A percentile compares a stretch with the other conserved stretches of the same genome.
phyloP scores from a whole-genome alignment of 176 grass and related monocot species.

The Eragrostis curvula region DNA sequence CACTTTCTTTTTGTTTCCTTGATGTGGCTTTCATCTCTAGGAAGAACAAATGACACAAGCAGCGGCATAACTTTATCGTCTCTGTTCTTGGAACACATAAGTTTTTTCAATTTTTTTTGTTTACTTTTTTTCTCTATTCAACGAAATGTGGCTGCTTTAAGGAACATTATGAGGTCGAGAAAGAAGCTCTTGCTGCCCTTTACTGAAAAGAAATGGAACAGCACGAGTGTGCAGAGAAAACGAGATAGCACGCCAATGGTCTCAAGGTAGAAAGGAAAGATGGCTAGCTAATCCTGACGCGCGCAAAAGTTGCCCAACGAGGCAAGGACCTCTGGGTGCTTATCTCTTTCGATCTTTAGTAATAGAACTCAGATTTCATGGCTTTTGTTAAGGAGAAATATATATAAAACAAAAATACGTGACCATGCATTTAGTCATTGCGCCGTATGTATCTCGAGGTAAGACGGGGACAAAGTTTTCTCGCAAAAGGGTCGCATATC shows the following conservation, averaged over 20 bases:
- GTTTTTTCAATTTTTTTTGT: too few relatives aligned
- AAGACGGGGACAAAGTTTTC: too few relatives aligned
- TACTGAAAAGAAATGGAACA: conserved; percentile 17
- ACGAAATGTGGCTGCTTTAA: conserved; percentile 45
- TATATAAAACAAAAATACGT: too few relatives aligned
- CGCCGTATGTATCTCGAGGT: too few relatives aligned
- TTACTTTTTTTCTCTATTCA: background rate
- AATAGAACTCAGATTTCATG: too few relatives aligned
- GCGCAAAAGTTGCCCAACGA: background rate
- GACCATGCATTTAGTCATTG: too few relatives aligned
- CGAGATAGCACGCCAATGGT: background rate
- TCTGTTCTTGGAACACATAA: background rate
- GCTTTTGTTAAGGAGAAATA: too few relatives aligned
- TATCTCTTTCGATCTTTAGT: too few relatives aligned
- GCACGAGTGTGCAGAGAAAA: background rate
- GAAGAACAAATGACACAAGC: background rate
- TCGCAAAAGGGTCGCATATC: too few relatives aligned
- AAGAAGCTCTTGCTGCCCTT: conserved; percentile 25
- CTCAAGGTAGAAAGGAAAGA: background rate
- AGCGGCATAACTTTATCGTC: background rate
- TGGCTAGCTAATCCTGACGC: background rate
- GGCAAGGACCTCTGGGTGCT: too few relatives aligned
- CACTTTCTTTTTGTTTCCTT: background rate
- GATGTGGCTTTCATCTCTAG: background rate
- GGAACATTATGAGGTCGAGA: conserved; percentile 41